phyloP scores from a whole-genome alignment of 148 eudicot genomes.

The Fagopyrum homotropicum region DNA sequence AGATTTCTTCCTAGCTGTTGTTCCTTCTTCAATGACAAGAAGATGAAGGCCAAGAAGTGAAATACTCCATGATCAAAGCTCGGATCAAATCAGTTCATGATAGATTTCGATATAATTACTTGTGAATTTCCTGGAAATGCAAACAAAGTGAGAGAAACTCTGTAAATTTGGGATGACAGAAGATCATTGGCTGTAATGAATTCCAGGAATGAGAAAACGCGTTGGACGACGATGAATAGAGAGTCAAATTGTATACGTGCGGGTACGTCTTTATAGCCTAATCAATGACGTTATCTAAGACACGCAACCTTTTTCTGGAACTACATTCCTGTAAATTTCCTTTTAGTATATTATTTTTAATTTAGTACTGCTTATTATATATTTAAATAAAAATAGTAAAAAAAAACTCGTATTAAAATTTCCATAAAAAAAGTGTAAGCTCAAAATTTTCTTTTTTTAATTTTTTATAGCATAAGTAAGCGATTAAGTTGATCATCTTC shows the following conservation, averaged over 20 bases:
- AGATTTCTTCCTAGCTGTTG: slow-evolving; percentile 34
- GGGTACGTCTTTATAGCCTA: background rate
- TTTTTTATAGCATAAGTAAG: no score
- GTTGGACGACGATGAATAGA: slow-evolving; percentile 2
- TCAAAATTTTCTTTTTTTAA: no score
- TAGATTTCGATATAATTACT: background rate
- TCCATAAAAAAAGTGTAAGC: no score
- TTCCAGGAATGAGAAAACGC: background rate
- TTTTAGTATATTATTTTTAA: no score
- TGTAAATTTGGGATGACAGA: background rate
- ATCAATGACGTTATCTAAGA: background rate
- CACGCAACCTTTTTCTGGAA: no score
- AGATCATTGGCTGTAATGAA: slow-evolving; percentile 1
- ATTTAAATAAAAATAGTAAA: no score
- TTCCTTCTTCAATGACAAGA: slow-evolving; percentile 27
- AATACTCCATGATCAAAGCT: background rate
- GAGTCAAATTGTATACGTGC: background rate
- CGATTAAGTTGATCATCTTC: no score
- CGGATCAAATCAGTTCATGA: background rate
- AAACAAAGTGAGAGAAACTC: background rate
- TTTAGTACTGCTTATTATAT: no score
- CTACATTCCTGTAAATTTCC: no score
- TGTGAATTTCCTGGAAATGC: background rate
- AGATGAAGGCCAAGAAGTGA: slow-evolving; percentile 28
- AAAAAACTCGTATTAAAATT: no score